Evolutionary conservation across 352 stramenopile genomes (phyloP), one percentile per base, ranked within the genome.

Genomic region (Globisporangium spinosum): DNA sequence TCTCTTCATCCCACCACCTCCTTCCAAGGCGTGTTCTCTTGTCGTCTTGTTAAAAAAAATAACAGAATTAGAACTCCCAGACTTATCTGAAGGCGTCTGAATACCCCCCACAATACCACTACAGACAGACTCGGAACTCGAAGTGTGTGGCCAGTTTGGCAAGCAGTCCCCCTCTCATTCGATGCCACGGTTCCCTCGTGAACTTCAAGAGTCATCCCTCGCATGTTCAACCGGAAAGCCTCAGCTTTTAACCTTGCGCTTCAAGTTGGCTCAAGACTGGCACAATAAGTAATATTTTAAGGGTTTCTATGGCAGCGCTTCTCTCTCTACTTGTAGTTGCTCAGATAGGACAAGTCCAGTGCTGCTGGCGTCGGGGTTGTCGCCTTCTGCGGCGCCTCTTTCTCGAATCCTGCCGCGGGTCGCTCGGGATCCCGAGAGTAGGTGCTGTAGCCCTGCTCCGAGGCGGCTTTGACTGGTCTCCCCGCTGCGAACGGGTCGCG

Each of bases 341-440:
- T 72, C 12, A 75, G 56, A 25, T 75, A 75, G 27, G 70, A 75
- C 13, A 75, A 67, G 35, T 75, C 70, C 29, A 75, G 40, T 22
- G 25, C 32, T 17, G 10, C 54, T 1, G 25, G 22, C 15, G 29
- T 35, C 20, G 35, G 27, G 8, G 27, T 32, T 23, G 55, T 27
- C 25, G 15, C 13, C 15, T 38, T 20, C 17, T 6, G 9, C 5
- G n/a, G 29, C 25, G 54, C 47, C 34, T 65, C 59, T 35, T 54
- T 62, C 10, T n/a, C 43, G 23, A 38, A 23, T 40, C 34, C 13
- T n/a, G 45, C 29, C n/a, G 9, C 23, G 34, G 57, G 17, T 25
- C 20, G 15, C 12, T 34, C 53, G 22, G 53, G 55, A 25, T 29
- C 58, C 34, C 22, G 25, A 35, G 23, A 45, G 60, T 45, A 61